phyloP scores from a whole-genome alignment of 805 yeast species.

The Sugiyamaella americana region DNA sequence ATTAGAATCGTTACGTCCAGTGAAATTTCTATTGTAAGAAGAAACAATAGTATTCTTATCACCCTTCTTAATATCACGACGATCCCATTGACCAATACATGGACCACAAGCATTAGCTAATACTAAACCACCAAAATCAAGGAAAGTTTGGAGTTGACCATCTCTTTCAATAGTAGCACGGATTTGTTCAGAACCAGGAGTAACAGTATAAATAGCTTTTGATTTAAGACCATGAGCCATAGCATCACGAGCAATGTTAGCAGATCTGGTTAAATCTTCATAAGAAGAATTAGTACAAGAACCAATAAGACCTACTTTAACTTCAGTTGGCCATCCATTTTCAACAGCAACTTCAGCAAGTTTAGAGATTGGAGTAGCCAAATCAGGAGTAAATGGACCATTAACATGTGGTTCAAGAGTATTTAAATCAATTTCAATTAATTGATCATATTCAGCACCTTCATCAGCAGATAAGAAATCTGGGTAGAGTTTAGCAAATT shows the following conservation, averaged over 20 bases:
- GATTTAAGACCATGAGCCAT: conserved; percentile 85
- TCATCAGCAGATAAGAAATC: conserved; percentile 77
- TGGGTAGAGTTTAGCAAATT: conserved; percentile 68
- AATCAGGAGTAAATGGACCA: conserved; percentile 98
- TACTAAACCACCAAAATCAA: conserved; percentile 88
- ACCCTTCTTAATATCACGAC: conserved; percentile 86
- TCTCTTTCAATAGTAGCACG: conserved; percentile 98
- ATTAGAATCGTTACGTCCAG: conserved; percentile 97
- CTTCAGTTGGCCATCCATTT: conserved; percentile 89
- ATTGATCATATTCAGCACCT: conserved; percentile 90
- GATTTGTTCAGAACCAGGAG: conserved; percentile 98
- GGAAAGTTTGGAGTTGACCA: conserved; percentile 82
- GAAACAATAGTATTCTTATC: conserved; percentile 96
- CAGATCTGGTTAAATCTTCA: conserved; percentile 97
- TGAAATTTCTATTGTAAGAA: conserved; percentile 96
- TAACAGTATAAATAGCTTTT: conserved; percentile 84
- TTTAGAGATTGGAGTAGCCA: conserved; percentile 89
- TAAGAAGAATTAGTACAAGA: conserved; percentile 98
- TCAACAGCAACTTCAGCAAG: conserved; percentile 75
- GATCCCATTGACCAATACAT: conserved; percentile 99
- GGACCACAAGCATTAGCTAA: conserved; percentile 99
- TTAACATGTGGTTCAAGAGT: conserved; percentile 92
- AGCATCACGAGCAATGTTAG: conserved; percentile 87
- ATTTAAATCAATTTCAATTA: conserved; percentile 82
- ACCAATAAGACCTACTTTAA: conserved; percentile 93